phyloP scores from a whole-genome alignment of 495 filamentous ascomycete genomes.

The Penicillium fimorum region DNA sequence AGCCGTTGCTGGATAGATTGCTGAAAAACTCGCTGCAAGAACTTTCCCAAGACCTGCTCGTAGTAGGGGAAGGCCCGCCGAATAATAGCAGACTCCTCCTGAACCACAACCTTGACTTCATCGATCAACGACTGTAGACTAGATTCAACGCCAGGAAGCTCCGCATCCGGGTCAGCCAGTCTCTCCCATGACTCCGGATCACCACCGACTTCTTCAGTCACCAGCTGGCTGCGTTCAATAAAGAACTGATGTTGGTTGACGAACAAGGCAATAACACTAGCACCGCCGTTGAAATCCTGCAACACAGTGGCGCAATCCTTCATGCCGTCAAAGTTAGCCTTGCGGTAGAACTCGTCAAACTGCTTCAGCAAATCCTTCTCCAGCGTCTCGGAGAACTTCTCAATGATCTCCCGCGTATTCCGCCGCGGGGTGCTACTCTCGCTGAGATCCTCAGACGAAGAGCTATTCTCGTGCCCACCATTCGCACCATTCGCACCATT shows the following conservation, averaged over 20 bases:
- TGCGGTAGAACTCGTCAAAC: constrained; percentile 93
- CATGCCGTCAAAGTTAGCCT: constrained; percentile 95
- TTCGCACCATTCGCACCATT: constrained; percentile 48
- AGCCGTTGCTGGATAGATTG: constrained; percentile 95
- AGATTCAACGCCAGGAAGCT: constrained; percentile 85
- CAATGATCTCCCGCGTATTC: constrained; percentile 86
- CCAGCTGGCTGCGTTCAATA: constrained; percentile 85
- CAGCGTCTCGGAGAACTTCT: constrained; percentile 93
- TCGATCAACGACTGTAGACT: constrained; percentile 88
- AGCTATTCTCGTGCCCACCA: constrained; percentile 40
- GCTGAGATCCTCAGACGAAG: constrained; percentile 40
- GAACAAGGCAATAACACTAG: constrained; percentile 90
- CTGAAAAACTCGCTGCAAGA: constrained; percentile 93
- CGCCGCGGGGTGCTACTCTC: constrained; percentile 39
- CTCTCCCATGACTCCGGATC: constrained; percentile 86
- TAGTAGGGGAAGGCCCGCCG: constrained; percentile 94
- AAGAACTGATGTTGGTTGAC: constrained; percentile 99
- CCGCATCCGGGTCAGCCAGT: constrained; percentile 89
- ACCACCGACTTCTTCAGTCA: constrained; percentile 83
- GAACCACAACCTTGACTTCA: constrained; percentile 92
- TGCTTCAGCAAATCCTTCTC: constrained; percentile 95
- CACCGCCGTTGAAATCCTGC: constrained; percentile 92
- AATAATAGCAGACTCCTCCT: constrained; percentile 95
- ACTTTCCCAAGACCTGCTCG: constrained; percentile 87
- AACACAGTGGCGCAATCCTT: constrained; percentile 89